Evolutionary conservation across 2,329 filamentous ascomycete species (phyloP).

Genomic region (Colletotrichum higginsianum): DNA sequence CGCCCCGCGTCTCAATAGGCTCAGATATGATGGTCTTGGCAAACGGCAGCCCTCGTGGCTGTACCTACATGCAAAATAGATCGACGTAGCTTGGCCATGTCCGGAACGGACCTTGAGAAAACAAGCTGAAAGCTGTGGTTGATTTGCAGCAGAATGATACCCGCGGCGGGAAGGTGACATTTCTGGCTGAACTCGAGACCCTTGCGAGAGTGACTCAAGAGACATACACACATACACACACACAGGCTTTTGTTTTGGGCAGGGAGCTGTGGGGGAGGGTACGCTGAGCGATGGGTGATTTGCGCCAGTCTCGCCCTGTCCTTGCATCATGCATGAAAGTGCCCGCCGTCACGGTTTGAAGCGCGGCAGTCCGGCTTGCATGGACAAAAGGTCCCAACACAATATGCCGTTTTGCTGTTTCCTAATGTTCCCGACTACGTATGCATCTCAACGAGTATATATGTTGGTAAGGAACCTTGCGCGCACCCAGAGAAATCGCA

Average conservation of each 20-base stretch:
- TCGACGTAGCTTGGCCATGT: constrained; percentile 27
- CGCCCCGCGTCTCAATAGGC: constrained; percentile 13
- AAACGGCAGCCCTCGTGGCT: constrained; percentile 15
- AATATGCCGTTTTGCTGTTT: constrained; percentile 5
- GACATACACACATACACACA: constrained; percentile 4
- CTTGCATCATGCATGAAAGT: constrained; percentile 40
- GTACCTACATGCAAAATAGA: constrained; percentile 20
- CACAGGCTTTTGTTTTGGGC: constrained; percentile 1
- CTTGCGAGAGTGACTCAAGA: not conserved
- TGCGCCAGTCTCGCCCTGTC: constrained; percentile 24
- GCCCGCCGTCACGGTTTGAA: constrained; percentile 1
- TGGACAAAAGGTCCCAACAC: constrained; percentile 22
- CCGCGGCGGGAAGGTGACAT: constrained; percentile 17
- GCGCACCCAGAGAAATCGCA: constrained; percentile 3
- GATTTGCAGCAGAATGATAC: constrained; percentile 10
- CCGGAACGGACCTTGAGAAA: constrained; percentile 25
- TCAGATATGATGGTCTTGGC: constrained; percentile 17
- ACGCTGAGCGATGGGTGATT: constrained; percentile 22
- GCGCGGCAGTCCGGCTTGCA: constrained; percentile 21
- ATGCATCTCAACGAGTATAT: constrained; percentile 26
- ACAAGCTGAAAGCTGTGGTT: constrained; percentile 14
- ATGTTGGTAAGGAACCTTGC: not conserved
- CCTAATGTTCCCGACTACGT: constrained; percentile 19
- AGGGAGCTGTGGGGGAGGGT: constrained; percentile 24
- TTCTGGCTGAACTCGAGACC: constrained; percentile 25